phyloP scores from a whole-genome alignment of 495 filamentous ascomycete genomes.

The Hapsidospora chrysogenum region DNA sequence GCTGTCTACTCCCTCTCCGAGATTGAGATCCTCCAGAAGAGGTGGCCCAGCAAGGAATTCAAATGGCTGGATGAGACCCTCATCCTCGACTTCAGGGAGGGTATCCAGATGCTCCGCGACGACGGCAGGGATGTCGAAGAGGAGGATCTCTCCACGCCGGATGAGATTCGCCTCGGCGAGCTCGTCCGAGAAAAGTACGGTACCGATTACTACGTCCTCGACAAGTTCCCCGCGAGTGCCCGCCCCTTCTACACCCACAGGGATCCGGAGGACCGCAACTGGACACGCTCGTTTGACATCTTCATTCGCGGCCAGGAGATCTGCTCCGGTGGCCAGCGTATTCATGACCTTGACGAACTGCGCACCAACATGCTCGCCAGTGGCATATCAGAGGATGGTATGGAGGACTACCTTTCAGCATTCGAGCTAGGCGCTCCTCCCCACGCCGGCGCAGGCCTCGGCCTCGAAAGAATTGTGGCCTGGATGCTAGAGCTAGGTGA shows the following conservation, averaged over 20 bases:
- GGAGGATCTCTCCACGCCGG: constrained; percentile 69
- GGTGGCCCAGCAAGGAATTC: constrained; percentile 42
- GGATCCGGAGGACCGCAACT: constrained; percentile 50
- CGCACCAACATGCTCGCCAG: constrained; percentile 56
- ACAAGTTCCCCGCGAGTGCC: constrained; percentile 76
- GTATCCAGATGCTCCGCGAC: constrained; percentile 61
- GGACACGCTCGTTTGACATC: constrained; percentile 90
- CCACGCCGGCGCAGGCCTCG: constrained; percentile 81
- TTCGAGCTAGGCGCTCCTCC: constrained; percentile 83
- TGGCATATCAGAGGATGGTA: constrained; percentile 55
- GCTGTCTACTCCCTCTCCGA: constrained; percentile 58
- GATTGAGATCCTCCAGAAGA: constrained; percentile 46
- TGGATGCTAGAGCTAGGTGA: constrained; percentile 72
- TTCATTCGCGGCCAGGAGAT: constrained; percentile 92
- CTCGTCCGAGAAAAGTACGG: constrained; percentile 72
- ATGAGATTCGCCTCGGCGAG: constrained; percentile 73
- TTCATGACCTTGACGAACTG: constrained; percentile 64
- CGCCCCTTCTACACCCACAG: constrained; percentile 94
- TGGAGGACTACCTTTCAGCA: constrained; percentile 78
- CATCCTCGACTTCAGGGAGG: constrained; percentile 64
- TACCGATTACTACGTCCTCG: constrained; percentile 87
- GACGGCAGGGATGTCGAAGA: constrained; percentile 57
- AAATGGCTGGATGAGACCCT: constrained; percentile 70
- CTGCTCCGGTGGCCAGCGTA: constrained; percentile 78
- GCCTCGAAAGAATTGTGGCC: constrained; percentile 75